Evolutionary conservation across 2,329 filamentous ascomycete genomes (phyloP).

Genomic region (Ophiostoma fasciatum): DNA sequence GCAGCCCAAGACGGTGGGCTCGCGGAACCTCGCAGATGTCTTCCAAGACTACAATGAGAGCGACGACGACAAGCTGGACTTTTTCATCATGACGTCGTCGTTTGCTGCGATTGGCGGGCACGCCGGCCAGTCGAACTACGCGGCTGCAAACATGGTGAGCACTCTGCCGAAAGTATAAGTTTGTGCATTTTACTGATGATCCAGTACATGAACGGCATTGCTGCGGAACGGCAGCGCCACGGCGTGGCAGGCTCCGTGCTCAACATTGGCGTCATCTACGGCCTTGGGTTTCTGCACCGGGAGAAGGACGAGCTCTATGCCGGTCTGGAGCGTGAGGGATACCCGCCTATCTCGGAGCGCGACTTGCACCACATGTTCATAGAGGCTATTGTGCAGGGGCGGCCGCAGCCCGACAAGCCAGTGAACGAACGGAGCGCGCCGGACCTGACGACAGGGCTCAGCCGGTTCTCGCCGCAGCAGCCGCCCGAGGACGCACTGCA

Average conservation of each 20-base stretch:
- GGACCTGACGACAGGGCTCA: constrained; percentile 27
- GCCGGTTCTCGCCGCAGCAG: constrained; percentile 20
- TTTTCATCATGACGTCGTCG: constrained; percentile 32
- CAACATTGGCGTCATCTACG: constrained; percentile 32
- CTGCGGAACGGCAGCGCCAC: constrained; percentile 19
- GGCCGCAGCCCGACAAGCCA: constrained; percentile 16
- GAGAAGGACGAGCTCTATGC: constrained; percentile 25
- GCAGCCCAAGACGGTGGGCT: constrained; percentile 25
- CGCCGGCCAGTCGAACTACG: constrained; percentile 29
- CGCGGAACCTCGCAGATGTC: constrained; percentile 22
- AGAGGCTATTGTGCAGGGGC: constrained; percentile 31
- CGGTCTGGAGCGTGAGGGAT: constrained; percentile 27
- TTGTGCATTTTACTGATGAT: neutral
- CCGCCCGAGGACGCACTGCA: constrained; percentile 17
- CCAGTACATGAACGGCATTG: constrained; percentile 29
- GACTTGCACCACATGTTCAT: constrained; percentile 37
- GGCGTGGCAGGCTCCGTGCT: constrained; percentile 24
- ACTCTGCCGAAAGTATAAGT: too few relatives aligned
- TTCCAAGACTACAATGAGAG: constrained; percentile 14
- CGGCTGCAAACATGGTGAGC: constrained; percentile 26
- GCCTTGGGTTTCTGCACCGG: constrained; percentile 27
- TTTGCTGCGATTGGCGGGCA: constrained; percentile 30
- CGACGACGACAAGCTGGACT: constrained; percentile 20
- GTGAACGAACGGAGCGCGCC: too few relatives aligned
- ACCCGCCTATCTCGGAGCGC: constrained; percentile 32